Conservation (phyloP, 139 green algal genomes). For the Micractinium conductrix region DNA sequence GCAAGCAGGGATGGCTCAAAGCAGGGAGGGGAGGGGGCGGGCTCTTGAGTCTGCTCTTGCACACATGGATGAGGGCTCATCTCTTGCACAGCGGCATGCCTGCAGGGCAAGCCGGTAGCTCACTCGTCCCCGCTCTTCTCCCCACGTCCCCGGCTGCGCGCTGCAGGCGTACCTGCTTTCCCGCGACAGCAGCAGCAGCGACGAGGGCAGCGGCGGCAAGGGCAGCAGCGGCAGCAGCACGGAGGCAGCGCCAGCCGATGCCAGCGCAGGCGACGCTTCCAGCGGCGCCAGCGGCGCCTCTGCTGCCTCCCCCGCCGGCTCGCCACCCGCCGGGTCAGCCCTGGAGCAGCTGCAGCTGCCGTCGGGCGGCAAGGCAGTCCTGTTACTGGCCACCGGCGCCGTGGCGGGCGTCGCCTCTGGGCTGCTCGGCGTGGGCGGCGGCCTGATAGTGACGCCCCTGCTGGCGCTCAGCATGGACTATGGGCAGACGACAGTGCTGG, state of each 20-base stretch:
- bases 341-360: neutral
- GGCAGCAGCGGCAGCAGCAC: neutral
- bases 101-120: too few relatives aligned
- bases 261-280: neutral
- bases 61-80: too few relatives aligned
- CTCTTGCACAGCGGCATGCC: too few relatives aligned
- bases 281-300: neutral
- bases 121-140: neutral
- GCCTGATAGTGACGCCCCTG: conserved; percentile 64
- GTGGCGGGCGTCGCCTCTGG: conserved; percentile 73
- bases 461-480: conserved; percentile 48
- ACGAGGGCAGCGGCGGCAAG: neutral
- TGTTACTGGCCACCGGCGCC: conserved; percentile 54
- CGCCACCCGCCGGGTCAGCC: neutral
- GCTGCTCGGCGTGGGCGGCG: conserved; percentile 76
- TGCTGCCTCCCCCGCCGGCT: neutral
- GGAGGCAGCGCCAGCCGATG: neutral
- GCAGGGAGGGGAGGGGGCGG: neutral
- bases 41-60: too few relatives aligned
- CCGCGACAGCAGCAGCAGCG: neutral
- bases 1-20: neutral
- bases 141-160: neutral
- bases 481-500: conserved; percentile 57
- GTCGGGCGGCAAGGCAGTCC: conserved; percentile 27
- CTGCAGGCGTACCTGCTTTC: conserved; percentile 24